These are phyloP conservation scores for Symbiotaphrina buchneri DNA, from an alignment of 495 filamentous ascomycete species.

Conservation along the genomic window DNA sequence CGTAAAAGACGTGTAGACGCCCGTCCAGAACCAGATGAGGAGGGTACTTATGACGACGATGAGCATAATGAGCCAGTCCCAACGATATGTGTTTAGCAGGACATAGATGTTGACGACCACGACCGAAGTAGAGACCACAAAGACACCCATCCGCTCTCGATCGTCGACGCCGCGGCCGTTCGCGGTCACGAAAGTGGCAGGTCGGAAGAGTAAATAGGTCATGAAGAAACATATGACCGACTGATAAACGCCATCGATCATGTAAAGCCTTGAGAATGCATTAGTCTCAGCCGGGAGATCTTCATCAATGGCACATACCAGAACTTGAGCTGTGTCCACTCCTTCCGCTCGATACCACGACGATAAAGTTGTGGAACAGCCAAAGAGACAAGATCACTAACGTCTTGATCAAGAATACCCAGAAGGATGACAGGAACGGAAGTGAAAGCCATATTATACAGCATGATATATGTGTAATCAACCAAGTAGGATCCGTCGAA, in stretches of 20 bases:
- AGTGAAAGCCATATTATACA: constrained; percentile 94
- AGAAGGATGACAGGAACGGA: constrained; percentile 90
- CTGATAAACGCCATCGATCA: constrained; percentile 88
- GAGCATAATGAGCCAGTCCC: constrained; percentile 87
- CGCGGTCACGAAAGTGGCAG: constrained; percentile 38
- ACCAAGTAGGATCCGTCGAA: constrained; percentile 93
- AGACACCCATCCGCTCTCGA: constrained; percentile 58
- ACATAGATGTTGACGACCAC: constrained; percentile 79
- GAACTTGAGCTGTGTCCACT: constrained; percentile 95
- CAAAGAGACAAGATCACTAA: constrained; percentile 79
- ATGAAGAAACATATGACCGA: constrained; percentile 85
- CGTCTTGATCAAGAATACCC: constrained; percentile 95
- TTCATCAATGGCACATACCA: constrained; percentile 34
- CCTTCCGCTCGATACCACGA: constrained; percentile 83
- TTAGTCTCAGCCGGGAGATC: constrained; percentile 12
- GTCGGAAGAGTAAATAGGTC: constrained; percentile 54
- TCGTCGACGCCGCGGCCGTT: constrained; percentile 56
- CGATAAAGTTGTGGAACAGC: constrained; percentile 91
- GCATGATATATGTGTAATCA: constrained; percentile 90
- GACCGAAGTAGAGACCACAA: constrained; percentile 60
- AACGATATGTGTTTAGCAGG: constrained; percentile 84
- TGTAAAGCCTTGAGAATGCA: constrained; percentile 50
- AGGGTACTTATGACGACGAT: constrained; percentile 62
- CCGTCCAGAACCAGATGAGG: constrained; percentile 92
- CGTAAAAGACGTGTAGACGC: constrained; percentile 57